Conservation (phyloP, 73 alveolate genomes). For the Blepharisma stoltei region DNA sequence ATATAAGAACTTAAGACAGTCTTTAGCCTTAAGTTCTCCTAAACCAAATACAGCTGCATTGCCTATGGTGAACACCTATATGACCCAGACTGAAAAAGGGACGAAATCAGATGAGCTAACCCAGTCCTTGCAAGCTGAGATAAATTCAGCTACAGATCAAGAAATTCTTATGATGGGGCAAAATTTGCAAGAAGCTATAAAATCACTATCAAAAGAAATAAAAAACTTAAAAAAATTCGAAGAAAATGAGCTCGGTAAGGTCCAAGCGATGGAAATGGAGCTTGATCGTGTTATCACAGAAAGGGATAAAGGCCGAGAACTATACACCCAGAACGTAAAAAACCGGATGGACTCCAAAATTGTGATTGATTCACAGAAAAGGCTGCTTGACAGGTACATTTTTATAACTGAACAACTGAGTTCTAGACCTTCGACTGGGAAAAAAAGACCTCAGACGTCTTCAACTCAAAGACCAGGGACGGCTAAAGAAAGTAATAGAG, state of each 20-base stretch:
- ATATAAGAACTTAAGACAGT: not conserved
- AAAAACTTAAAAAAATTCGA: not conserved
- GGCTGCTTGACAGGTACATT: not conserved
- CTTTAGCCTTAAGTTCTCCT: no score
- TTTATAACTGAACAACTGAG: not conserved
- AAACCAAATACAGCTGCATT: no score
- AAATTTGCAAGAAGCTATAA: no score
- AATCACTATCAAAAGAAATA: not conserved
- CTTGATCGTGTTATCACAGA: not conserved
- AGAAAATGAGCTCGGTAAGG: not conserved
- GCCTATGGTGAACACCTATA: no score
- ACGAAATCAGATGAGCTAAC: no score
- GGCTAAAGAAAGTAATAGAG: not conserved
- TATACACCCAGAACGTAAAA: not conserved
- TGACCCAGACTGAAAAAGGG: no score
- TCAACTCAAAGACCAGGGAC: not conserved
- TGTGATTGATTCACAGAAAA: slow-evolving; percentile 16
- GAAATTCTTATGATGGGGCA: no score
- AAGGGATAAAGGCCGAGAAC: not conserved
- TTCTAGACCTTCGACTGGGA: slow-evolving; percentile 16
- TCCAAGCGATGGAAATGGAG: not conserved
- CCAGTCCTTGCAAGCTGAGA: no score
- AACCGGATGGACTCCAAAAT: not conserved
- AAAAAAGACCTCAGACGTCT: slow-evolving; percentile 12
- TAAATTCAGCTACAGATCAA: no score